Base-by-base conservation (phyloP, 163 green algal genomes). In the Volvox carteri region DNA sequence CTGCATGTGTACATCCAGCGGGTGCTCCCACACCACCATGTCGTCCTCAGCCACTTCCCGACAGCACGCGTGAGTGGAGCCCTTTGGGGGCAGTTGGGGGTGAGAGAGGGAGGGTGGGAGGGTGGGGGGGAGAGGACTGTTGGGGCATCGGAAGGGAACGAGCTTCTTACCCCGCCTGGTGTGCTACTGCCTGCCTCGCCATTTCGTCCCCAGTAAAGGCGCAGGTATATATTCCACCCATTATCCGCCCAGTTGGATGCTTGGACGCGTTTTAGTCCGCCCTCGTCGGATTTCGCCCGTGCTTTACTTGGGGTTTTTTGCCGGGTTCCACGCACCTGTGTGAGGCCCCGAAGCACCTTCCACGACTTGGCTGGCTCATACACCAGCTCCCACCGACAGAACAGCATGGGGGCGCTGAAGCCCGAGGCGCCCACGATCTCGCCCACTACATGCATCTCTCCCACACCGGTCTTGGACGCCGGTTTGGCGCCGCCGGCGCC, bases 21-120 rank as follows among this genome's bases (percentile, higher is more conserved):
- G 89, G 67, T 92, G 89, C 84, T 92, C 89, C 89, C 89, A 92
- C 33, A 86, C 77, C 18, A 92, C 67, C 30, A 88, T 48, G 41
- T 74, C 68, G 30, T 88, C 89, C 76, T 91, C 87, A 1, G 4
- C 28, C 41, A 62, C 19, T 1, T 39, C 72, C 37, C 39, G 52
- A 67, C 48, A 48, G 68, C 83, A 88, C 18, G 84, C 84, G 30
- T 89, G 84, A 9, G 84, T 89, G 30, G 72, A 56, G 41, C 84
- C 84, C 84, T 89, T 41, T 19, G 42, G 25, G 21, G 39, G 9
- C n/a, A n/a, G n/a, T n/a, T 25, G 42, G 72, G 72, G 72, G 19
- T 16, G 42, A 46, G 44, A 44, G 73, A 42, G 44, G 9, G n/a
- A 4, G 39, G 25, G 39, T 19, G 21, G 56, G 37, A 11, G 78